A percentile compares a stretch with the other conserved stretches of the same genome.
These are phyloP conservation scores for Phytophthora parvispora DNA, from an alignment of 352 stramenopile species.

Conservation along the genomic window DNA sequence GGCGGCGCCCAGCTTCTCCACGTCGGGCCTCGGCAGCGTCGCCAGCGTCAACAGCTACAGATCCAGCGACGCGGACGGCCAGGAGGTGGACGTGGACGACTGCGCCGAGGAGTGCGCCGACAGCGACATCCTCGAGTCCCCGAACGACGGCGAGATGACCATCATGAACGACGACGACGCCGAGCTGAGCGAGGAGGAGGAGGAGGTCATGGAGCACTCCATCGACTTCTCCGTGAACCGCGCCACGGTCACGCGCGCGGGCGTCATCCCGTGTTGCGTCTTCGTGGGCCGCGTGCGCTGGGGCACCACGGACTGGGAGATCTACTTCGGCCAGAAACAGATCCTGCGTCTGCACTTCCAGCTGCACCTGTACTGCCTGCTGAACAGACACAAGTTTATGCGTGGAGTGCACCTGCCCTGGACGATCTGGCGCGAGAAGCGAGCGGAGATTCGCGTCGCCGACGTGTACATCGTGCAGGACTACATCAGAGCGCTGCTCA, in stretches of 20 bases:
- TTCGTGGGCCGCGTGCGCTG: slow-evolving; percentile 85
- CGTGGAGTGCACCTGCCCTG: slow-evolving; percentile 67
- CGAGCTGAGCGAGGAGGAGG: slow-evolving; percentile 56
- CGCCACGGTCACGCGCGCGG: slow-evolving; percentile 73
- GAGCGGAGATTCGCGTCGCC: slow-evolving; percentile 68
- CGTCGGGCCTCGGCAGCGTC: slow-evolving; percentile 23
- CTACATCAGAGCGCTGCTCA: slow-evolving; percentile 76
- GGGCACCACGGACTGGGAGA: slow-evolving; percentile 85
- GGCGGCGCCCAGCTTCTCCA: slow-evolving; percentile 21
- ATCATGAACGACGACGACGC: slow-evolving; percentile 77
- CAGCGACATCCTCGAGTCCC: slow-evolving; percentile 56
- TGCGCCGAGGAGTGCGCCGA: slow-evolving; percentile 55
- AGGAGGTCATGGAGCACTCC: slow-evolving; percentile 77
- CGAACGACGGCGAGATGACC: slow-evolving; percentile 69
- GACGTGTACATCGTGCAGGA: slow-evolving; percentile 82
- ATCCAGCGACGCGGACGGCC: slow-evolving; percentile 13
- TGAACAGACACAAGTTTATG: slow-evolving; percentile 59
- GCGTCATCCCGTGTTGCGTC: slow-evolving; percentile 83
- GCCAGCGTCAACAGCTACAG: slow-evolving; percentile 32
- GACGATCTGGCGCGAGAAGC: slow-evolving; percentile 88
- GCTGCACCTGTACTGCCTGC: slow-evolving; percentile 59
- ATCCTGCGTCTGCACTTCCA: slow-evolving; percentile 80
- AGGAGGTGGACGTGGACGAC: slow-evolving; percentile 15
- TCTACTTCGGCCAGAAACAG: slow-evolving; percentile 91
- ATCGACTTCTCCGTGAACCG: slow-evolving; percentile 83